Evolutionary conservation across 2,329 filamentous ascomycete species (phyloP).

Genomic region (Sarocladium brachiariae): DNA sequence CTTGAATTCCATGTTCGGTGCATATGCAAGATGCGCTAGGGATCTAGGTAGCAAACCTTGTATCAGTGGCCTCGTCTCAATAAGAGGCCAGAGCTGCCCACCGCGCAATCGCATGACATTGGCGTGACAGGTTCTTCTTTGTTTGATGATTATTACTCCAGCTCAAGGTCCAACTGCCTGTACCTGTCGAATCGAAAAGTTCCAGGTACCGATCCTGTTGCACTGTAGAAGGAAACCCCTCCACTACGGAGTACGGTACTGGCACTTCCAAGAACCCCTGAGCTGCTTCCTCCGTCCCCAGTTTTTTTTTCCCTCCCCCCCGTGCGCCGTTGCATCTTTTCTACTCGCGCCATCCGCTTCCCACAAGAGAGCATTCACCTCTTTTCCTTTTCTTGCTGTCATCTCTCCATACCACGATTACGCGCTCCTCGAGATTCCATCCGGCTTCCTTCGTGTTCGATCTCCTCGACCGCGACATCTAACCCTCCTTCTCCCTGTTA

Average conservation of each 20-base stretch:
- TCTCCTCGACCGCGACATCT: neutral
- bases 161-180: too few species aligned
- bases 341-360: neutral
- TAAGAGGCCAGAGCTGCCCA: neutral
- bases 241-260: neutral
- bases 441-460: too few species aligned
- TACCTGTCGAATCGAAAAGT: too few species aligned
- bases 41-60: neutral
- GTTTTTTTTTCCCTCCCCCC: conserved; percentile 5
- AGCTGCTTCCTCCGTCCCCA: conserved; percentile 6
- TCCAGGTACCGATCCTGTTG: neutral
- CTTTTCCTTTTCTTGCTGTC: neutral
- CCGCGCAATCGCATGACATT: neutral
- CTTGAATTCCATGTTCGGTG: too few species aligned
- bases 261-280: conserved; percentile 1
- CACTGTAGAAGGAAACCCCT: neutral
- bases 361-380: neutral
- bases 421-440: too few species aligned
- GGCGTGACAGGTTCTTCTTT: neutral
- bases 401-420: neutral
- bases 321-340: neutral
- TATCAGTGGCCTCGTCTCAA: neutral
- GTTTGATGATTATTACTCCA: too few species aligned
- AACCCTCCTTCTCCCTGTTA: neutral
- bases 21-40: neutral